phyloP scores from a whole-genome alignment of 1,284 basidiomycete species.

The Tilletia indica region DNA sequence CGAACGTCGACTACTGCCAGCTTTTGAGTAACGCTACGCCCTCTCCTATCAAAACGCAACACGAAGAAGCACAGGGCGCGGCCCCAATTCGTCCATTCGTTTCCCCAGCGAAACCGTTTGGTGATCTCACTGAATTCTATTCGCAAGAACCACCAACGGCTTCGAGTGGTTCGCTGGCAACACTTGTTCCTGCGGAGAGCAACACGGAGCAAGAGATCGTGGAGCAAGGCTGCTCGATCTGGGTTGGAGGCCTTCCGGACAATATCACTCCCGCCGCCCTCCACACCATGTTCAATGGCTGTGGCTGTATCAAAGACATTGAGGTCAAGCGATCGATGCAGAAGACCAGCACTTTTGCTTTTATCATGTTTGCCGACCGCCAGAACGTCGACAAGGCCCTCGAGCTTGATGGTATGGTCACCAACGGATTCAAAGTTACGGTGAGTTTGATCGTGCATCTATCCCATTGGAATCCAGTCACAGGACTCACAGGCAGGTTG shows the following conservation, averaged over 20 bases:
- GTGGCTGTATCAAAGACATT: not conserved
- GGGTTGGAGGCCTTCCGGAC: not conserved
- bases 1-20: too few species aligned
- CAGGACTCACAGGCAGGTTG: too few species aligned
- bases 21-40: too few species aligned
- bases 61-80: too few species aligned
- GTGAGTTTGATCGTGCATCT: not conserved
- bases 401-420: not conserved
- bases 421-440: not conserved
- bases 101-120: too few species aligned
- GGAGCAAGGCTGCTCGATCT: slow-evolving; percentile 12
- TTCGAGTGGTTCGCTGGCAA: not conserved
- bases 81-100: too few species aligned
- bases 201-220: not conserved
- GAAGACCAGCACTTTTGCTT: not conserved
- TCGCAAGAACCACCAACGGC: too few species aligned
- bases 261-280: not conserved
- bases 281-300: not conserved
- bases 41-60: too few species aligned
- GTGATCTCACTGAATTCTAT: too few species aligned
- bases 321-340: not conserved
- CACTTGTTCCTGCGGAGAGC: not conserved
- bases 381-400: not conserved
- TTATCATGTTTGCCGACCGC: slow-evolving; percentile 1
- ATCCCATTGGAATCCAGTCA: not conserved